Evolutionary conservation across 2,329 filamentous ascomycete species (phyloP), one percentile per base, ranked within the genome.

Genomic region (Nemania diffusa): DNA sequence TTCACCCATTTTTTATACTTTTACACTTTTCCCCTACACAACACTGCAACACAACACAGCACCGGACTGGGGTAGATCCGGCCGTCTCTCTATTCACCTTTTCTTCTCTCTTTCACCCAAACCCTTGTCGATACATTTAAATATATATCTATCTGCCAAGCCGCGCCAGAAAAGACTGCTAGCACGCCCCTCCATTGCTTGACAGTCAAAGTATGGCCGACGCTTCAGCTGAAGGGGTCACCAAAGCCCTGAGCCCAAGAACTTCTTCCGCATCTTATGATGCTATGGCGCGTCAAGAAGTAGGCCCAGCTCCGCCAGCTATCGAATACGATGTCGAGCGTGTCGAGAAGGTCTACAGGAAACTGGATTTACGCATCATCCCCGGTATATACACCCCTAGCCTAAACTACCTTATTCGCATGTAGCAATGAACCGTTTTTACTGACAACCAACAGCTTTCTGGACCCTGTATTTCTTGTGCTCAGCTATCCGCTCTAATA

Each of bases 401-500:
- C 22, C 37, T 22, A 20, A 34, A 26, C 26, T 24, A 27, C 13
- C 17, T 50, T 44, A 5, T 11, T n/a, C 22, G 2, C 5, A 20
- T 27, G 17, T 24, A n/a, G 5, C 42, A 3, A 17, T 44, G 42
- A 27, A 48, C 27, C 46, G 11, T 52, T 53, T 57, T 57, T 32
- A 46, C 69, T 58, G 46, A 71, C 48, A 5, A 58, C 7, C 50
- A 22, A 24, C 69, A 86, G 92, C 94, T 32, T 95, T 97, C 79
- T 97, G 94, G 94, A 79, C 91, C 17, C 85, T 97, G 17, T 97
- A 97, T 82, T 97, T 97, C 77, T 87, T 97, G 71, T 96, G 93
- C 84, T 96, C 93, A 0, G 94, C 93, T 68, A 96, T 97, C 75
- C 90, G 93, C 59, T 96, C 93, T 74, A 97, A 97, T 80, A 92